Evolutionary conservation across 2,329 filamentous ascomycete species (phyloP), one percentile per base, ranked within the genome.

Genomic region (Sporothrix schenckii): DNA sequence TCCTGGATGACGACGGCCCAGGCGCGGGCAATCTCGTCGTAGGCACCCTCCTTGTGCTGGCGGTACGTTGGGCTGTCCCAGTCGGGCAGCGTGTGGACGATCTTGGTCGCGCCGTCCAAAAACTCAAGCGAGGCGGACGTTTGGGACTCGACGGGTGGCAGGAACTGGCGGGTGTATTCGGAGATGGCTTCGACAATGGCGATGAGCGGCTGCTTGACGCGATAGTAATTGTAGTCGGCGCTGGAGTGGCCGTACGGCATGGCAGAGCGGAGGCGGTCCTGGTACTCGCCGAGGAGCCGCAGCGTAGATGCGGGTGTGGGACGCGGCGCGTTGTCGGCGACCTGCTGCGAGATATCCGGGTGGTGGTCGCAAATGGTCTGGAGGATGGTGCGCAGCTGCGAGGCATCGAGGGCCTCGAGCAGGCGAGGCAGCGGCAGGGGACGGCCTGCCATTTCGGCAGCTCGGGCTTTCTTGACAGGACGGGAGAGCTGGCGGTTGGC

Each of bases 91-190:
- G 89, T 86, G 79, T 99, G 94, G 70, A 98, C 91, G 70, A 98
- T 88, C 74, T 94, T 89, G 44, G 95, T 99, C 71, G 92, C 94
- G 60, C 91, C 91, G 75, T 99, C 92, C 30, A 99, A 87, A 77
- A 94, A 99, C 76, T 90, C 89, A 63, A 99, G 85, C 1, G 94
- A 97, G 16, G 90, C 86, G 41, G 90, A 89, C n/a, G 92, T 84
- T 78, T 97, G 94, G 2, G 87, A 84, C 81, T 99, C 95, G 77
- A 92, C 91, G 0, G 95, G 95, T 14, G 95, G 95, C 2, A 99
- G 88, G 77, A 97, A 99, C 79, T 98, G 93, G 4, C 93, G 93
- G 0, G 94, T 98, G 78, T 96, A 99, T 78, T 99, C 95, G 78
- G 91, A 90, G 58, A 99, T 85, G 56, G 95, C 93, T 71, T 97